Evolutionary conservation across 495 filamentous ascomycete species (phyloP), one percentile per base, ranked within the genome.

Genomic region (Aspergillus saccharolyticus): DNA sequence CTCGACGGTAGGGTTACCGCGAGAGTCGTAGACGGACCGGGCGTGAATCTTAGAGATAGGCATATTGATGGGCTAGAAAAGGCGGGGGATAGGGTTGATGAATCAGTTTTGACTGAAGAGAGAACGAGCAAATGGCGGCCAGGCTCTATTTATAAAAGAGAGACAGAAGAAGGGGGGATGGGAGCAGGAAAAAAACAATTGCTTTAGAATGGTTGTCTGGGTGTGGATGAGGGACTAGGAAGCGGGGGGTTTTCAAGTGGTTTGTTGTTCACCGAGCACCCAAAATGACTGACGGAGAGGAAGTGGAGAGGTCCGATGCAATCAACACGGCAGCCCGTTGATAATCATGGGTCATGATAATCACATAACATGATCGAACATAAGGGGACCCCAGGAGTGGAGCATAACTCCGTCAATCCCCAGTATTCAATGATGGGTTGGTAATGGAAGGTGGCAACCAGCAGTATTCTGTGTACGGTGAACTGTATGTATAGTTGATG

Each of bases 11-110:
- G 91, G 90, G 83, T 96, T 97, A 72, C 94, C 95, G 71, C 95
- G 95, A 73, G 94, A 97, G 85, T 99, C 95, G 83, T 99, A 99
- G 80, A 99, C 91, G 63, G 86, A 90, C 70, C 95, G 93, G 70
- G 94, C 95, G 85, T 97, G 91, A 76, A 99, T 89, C 85, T 97
- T 97, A 72, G 88, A 85, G 82, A 99, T 97, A 69, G 87, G 80
- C 95, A 97, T 99, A 57, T 66, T 90, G 74, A 61, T 60, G 57
- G 62, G 60, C 73, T 74, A n/a, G 64, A 63, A 3, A 43, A 19
- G 28, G 47, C n/a, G 33, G 52, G 42, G 44, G 20, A 42, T n/a
- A n/a, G n/a, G n/a, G n/a, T n/a, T n/a, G n/a, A n/a, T 18, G 18
- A 51, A 52, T 63, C 53, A 66, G 58, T 68, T 39, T 39, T 25